These are phyloP conservation scores for Ochetophila trinervis DNA, from an alignment of 306 rosid species.

Conservation along the genomic window DNA sequence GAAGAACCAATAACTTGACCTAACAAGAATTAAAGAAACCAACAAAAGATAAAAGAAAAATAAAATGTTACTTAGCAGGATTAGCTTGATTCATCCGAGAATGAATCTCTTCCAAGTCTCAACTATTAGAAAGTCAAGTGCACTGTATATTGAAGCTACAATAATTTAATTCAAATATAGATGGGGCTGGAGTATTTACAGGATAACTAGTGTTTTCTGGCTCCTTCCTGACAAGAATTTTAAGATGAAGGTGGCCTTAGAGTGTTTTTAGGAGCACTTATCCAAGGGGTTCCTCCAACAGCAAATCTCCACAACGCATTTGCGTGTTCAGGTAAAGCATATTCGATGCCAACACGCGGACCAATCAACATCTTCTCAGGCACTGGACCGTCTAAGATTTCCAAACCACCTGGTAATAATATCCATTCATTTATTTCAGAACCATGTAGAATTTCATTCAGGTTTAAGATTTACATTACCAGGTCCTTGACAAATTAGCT, in stretches of 20 bases:
- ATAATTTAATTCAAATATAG: too few relatives aligned
- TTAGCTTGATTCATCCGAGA: too few relatives aligned
- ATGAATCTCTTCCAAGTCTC: too few relatives aligned
- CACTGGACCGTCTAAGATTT: conserved; percentile 76
- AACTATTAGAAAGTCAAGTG: too few relatives aligned
- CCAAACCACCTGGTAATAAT: conserved; percentile 65
- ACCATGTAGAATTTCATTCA: background rate
- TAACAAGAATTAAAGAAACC: too few relatives aligned
- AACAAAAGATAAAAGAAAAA: too few relatives aligned
- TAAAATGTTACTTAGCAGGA: too few relatives aligned
- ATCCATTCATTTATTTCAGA: conserved; percentile 16
- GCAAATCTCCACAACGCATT: conserved; percentile 92
- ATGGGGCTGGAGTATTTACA: background rate
- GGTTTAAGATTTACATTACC: background rate
- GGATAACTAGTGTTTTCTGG: background rate
- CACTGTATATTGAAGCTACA: too few relatives aligned
- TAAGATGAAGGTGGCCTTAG: conserved; percentile 43
- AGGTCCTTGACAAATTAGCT: background rate
- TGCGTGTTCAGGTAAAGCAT: conserved; percentile 76
- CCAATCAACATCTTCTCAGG: conserved; percentile 72
- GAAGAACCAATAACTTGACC: too few relatives aligned
- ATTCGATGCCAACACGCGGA: conserved; percentile 85
- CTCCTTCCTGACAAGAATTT: background rate
- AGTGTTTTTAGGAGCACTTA: conserved; percentile 87
- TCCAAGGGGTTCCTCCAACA: conserved; percentile 83